Base-by-base conservation (phyloP, 345 rosid species). In the Streptanthus diversifolius region DNA sequence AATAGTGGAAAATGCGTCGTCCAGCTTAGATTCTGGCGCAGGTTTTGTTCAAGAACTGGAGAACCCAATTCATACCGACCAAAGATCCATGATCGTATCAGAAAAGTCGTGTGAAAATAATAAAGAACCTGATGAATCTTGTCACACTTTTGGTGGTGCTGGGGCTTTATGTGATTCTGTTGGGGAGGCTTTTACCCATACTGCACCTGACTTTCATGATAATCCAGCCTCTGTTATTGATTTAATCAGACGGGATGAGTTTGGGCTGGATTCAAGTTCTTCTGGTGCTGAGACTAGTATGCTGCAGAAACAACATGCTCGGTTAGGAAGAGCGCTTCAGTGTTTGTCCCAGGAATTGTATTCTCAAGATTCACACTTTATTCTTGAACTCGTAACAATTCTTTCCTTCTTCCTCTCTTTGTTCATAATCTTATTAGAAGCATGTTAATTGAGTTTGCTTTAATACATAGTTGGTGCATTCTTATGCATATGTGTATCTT, bases 311-410 rank as follows among this genome's bases (percentile, higher is more conserved):
- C 99, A 95, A 76, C 99, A 95, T 82, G 97, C 96, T 83, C 99
- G 97, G 49, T 78, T 95, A 30, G 99, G 97, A 45, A 95, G 99
- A 85, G 97, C 99, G 64, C 96, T 95, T 41, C 93, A 95, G 57
- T 95, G 97, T 81, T 91, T 95, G 72, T 95, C 99, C 15, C 99
- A 88, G 80, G 99, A 95, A 78, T 76, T 95, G 68, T 95, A 95
- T 79, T 95, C 97, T 62, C 93, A 95, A 80, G 99, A 95, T 84
- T 91, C 97, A 8, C 99, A 95, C 82, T 95, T 95, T 84, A 88
- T 95, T 77, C 97, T 95, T 61, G 99, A 95, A 90, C 92, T 95
- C 72, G 99, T 95, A 74, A 88, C 88, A 74, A 24, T 11, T 15
- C 27, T 62, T 33, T 7, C 66, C 57, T 37, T 53, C 36, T 36